These are phyloP conservation scores for Pleurotus citrinopileatus DNA, from an alignment of 768 basidiomycete species.

Conservation along the genomic window DNA sequence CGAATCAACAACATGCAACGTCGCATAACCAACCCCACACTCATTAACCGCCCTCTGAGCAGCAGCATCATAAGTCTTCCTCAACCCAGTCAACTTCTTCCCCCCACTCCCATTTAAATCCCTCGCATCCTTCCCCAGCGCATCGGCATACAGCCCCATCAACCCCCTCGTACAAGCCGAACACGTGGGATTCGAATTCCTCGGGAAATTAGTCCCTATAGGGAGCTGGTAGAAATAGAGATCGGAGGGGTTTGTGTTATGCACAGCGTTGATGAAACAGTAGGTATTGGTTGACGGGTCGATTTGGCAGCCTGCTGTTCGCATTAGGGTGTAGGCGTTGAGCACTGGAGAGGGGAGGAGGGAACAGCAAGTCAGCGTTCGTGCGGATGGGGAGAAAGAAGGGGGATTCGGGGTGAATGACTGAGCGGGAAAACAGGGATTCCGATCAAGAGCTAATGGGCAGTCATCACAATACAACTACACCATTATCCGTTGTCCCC, in stretches of 20 bases:
- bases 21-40: conserved; percentile 54
- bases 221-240: conserved; percentile 73
- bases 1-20: background rate
- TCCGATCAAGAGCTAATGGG: too few species aligned
- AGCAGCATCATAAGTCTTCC: conserved; percentile 46
- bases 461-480: too few species aligned
- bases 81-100: conserved; percentile 31
- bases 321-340: conserved; percentile 60
- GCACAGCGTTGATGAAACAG: conserved; percentile 70
- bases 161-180: conserved; percentile 60
- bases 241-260: conserved; percentile 55
- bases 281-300: conserved; percentile 61
- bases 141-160: conserved; percentile 50
- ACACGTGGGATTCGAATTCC: conserved; percentile 50
- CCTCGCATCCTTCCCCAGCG: conserved; percentile 30
- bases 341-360: conserved; percentile 42
- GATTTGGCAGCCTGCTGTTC: conserved; percentile 54
- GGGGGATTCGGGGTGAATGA: too few species aligned
- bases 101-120: conserved; percentile 11
- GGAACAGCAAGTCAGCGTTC: too few species aligned
- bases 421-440: too few species aligned
- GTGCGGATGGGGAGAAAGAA: too few species aligned
- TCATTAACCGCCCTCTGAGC: conserved; percentile 39
- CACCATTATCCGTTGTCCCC: too few species aligned
- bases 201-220: conserved; percentile 52